Percentiles rank a stretch among this genome's conserved stretches.
Conservation (phyloP, 768 basidiomycete species). For the Termitomyces sp. region DNA sequence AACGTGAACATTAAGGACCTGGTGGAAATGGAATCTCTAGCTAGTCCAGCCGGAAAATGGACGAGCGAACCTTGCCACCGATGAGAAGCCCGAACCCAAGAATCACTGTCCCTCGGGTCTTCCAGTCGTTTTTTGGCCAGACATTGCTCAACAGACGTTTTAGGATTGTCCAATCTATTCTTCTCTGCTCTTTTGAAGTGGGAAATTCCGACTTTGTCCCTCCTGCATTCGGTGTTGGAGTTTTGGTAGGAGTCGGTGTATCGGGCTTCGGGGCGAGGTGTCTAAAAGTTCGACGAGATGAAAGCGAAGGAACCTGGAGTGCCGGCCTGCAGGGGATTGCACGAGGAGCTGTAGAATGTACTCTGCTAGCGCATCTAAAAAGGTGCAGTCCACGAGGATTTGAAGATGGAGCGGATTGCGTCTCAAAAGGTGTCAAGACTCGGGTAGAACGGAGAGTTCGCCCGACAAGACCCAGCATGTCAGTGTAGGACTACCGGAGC, state of each 20-base stretch:
- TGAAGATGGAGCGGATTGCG: not conserved
- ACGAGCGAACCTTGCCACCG: slow-evolving; percentile 71
- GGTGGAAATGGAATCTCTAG: not conserved
- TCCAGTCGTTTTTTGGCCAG: slow-evolving; percentile 88
- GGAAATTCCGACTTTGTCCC: slow-evolving; percentile 16
- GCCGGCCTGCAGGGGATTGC: not conserved
- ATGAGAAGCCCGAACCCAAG: slow-evolving; percentile 80
- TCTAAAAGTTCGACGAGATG: slow-evolving; percentile 12
- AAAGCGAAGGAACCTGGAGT: not conserved
- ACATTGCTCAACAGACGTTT: slow-evolving; percentile 82
- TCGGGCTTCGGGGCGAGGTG: slow-evolving; percentile 17
- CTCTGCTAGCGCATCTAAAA: not conserved
- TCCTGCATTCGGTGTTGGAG: not conserved
- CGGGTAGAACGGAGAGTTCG: not conserved
- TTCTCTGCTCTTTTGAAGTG: slow-evolving; percentile 50
- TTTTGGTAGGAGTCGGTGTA: slow-evolving; percentile 7
- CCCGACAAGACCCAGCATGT: not conserved
- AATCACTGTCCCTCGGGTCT: slow-evolving; percentile 76
- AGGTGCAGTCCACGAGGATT: slow-evolving; percentile 2
- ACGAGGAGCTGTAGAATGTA: not conserved
- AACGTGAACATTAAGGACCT: slow-evolving; percentile 98
- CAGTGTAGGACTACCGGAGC: not conserved
- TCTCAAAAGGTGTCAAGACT: not conserved
- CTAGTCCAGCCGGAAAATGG: too few relatives aligned
- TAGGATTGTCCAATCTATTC: slow-evolving; percentile 85